phyloP scores from a whole-genome alignment of 208 protist species.

The Crithidia brevicula region DNA sequence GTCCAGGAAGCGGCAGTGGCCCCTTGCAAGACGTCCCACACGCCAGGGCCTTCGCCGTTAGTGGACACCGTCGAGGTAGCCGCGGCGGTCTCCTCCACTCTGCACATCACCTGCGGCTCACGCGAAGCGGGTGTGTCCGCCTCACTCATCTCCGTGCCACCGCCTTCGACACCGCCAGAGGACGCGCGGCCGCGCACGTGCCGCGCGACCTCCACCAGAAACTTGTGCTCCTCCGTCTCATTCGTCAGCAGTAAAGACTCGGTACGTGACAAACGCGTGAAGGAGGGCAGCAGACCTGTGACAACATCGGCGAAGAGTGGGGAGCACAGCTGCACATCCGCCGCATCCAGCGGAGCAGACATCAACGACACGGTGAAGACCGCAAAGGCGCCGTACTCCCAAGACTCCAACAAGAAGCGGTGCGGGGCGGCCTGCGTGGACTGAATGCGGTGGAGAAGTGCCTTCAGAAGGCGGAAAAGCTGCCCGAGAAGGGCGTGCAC shows the following conservation, averaged over 20 bases:
- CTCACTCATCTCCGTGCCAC: conserved; percentile 10
- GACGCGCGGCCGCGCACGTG: conserved; percentile 22
- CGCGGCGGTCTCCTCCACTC: conserved; percentile 21
- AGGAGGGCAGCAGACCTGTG: conserved; percentile 54
- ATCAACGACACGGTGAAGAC: conserved; percentile 68
- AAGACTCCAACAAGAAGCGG: conserved; percentile 60
- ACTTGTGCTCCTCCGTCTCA: conserved; percentile 30
- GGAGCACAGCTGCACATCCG: conserved; percentile 44
- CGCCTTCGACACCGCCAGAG: background rate
- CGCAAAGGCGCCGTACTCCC: conserved; percentile 62
- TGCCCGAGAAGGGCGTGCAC: conserved; percentile 49
- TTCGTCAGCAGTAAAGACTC: conserved; percentile 49
- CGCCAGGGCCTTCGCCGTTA: conserved; percentile 3
- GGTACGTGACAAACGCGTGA: conserved; percentile 49
- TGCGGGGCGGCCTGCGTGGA: conserved; percentile 42
- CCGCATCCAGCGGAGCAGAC: conserved; percentile 51
- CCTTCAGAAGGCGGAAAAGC: conserved; percentile 51
- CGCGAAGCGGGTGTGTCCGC: conserved; percentile 22
- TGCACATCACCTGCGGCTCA: conserved; percentile 27
- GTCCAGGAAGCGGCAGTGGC: conserved; percentile 31
- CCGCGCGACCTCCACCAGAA: conserved; percentile 29
- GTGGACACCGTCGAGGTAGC: conserved; percentile 9
- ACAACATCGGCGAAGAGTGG: conserved; percentile 47
- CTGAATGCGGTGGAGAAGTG: conserved; percentile 34
- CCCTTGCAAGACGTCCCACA: conserved; percentile 30